Percentiles rank a stretch among this genome's conserved stretches.
phyloP scores from a whole-genome alignment of 2,329 filamentous ascomycete species.

The Xylaria sp. region DNA sequence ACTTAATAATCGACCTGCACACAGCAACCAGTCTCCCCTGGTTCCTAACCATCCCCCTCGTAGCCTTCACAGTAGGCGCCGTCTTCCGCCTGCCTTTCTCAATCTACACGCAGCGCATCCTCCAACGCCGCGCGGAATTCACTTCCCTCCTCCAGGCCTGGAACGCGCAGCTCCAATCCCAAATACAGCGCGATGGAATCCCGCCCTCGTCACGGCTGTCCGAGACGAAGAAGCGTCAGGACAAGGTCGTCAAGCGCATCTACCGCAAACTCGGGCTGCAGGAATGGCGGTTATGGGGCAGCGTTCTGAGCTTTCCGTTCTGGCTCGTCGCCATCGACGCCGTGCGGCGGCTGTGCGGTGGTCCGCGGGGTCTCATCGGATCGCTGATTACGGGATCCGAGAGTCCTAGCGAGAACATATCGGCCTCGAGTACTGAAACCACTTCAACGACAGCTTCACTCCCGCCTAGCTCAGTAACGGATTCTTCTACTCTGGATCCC shows the following conservation, averaged over 20 bases:
- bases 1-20: conserved; percentile 59
- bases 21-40: conserved; percentile 59
- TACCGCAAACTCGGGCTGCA: conserved; percentile 55
- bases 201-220: conserved; percentile 21
- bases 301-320: conserved; percentile 57
- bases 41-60: conserved; percentile 65
- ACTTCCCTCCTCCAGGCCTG: conserved; percentile 51
- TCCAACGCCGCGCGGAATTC: conserved; percentile 48
- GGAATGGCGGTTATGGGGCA: conserved; percentile 58
- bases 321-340: conserved; percentile 64
- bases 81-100: conserved; percentile 60
- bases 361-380: conserved; percentile 53
- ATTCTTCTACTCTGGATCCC: conserved; percentile 18
- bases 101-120: conserved; percentile 52
- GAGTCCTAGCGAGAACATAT: not conserved
- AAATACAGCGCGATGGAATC: conserved; percentile 39
- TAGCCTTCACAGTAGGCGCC: conserved; percentile 60
- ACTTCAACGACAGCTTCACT: conserved; percentile 2
- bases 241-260: conserved; percentile 41
- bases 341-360: conserved; percentile 60
- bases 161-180: conserved; percentile 45
- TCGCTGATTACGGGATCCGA: conserved; percentile 43
- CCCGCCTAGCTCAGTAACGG: not conserved
- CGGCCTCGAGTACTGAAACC: not conserved
- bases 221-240: conserved; percentile 48